Base-by-base conservation (phyloP, 345 rosid genomes). In the Toxicodendron radicans region DNA sequence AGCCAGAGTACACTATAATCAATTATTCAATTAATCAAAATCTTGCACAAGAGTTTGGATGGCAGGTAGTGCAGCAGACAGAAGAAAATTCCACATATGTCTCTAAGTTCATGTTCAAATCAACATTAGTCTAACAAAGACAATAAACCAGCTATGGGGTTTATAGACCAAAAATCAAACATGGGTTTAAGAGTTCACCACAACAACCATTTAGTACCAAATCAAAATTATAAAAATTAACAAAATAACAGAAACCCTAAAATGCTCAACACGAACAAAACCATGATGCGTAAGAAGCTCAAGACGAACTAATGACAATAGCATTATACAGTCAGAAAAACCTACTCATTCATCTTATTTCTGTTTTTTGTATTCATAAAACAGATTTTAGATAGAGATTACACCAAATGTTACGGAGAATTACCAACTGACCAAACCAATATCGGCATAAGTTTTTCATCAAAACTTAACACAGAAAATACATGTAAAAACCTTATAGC, bases 261-360 rank as follows among this genome's bases (percentile, higher is more conserved):
- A 70, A 56, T 70, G 21, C 64, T 27, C 49, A 68, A 53, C 24
- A 33, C 20, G n/a, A 8, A 38, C 32, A 38, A 63, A 63, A 69
- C 41, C 35, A 38, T 38, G 43, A 38, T 38, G 43, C 43, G 20
- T 33, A 52, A 23, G 30, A 69, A 56, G 38, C 73, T n/a, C 68
- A 20, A 10, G 68, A 64, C 13, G 6, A 9, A 38, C 43, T 38
- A 5, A 5, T 64, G 9, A 5, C 52, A 7, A 64, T 63, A 38
- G 27, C 7, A 21, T 38, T 18, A 43, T 49, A 49, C 5, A 54
- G 27, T 38, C 35, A 57, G 64, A 16, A 58, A 58, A 57, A 70
- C 35, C 30, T 11, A 35, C 38, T 38, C 23, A 70, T 3, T 35
- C 38, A 35, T 35, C n/a, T 23, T 27, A 20, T 54, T 69, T 54